Percentiles rank a stretch among this genome's conserved stretches.
Evolutionary conservation across 2,329 filamentous ascomycete genomes (phyloP).

Genomic region (Penicillium occitanis): DNA sequence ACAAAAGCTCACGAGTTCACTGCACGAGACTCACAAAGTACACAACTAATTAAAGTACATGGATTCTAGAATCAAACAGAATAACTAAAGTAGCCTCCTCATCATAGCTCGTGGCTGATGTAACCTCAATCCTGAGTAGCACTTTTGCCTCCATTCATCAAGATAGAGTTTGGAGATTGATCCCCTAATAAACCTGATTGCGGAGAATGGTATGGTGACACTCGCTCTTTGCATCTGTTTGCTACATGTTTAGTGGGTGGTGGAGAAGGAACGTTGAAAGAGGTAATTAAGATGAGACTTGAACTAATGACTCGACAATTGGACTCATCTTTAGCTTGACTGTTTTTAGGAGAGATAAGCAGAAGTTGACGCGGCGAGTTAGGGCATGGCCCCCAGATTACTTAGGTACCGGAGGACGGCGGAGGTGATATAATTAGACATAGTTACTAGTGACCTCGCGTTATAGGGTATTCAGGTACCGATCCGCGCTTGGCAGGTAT

Average conservation of each 20-base stretch:
- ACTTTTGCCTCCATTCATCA: neutral
- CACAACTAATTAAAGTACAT: neutral
- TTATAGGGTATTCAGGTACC: neutral
- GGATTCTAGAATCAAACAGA: neutral
- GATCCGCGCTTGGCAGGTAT: neutral
- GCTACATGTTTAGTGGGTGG: neutral
- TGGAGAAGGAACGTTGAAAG: neutral
- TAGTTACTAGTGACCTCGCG: neutral
- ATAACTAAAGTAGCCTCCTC: neutral
- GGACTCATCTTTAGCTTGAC: neutral
- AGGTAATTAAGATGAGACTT: neutral
- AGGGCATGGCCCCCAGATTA: slow-evolving; percentile 2
- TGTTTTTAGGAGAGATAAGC: neutral
- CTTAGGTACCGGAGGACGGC: neutral
- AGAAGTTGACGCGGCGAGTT: neutral
- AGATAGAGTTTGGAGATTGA: neutral
- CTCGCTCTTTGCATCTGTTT: neutral
- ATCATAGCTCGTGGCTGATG: slow-evolving; percentile 5
- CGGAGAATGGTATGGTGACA: slow-evolving; percentile 12
- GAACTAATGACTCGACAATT: neutral
- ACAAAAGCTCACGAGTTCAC: neutral
- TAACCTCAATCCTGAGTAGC: slow-evolving; percentile 3
- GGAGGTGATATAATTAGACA: neutral
- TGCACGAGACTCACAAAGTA: neutral
- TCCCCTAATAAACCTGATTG: neutral